Evolutionary conservation across 2,329 filamentous ascomycete genomes (phyloP), one percentile per base, ranked within the genome.

Genomic region (Echinosphaeria canescens): DNA sequence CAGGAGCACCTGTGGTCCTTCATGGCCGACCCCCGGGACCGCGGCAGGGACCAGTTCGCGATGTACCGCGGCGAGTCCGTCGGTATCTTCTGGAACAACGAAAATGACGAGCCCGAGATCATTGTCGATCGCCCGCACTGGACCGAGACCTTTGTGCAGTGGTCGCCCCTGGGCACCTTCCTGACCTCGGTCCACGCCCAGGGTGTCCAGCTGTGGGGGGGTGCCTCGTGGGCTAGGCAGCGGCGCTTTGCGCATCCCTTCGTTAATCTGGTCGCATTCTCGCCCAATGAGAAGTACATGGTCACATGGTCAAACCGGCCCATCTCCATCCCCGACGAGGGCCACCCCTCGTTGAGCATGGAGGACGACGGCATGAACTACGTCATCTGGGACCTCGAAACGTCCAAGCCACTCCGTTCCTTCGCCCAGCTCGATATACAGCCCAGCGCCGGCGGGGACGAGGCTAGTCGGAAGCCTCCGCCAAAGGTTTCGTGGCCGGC

Each of bases 281-380:
- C 88, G 4, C 88, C 85, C 13, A 61, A 60, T 46, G 88, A 98
- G 54, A 82, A 75, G 44, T 98, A 92, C 53, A 50, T 98, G 29
- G 84, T 85, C 30, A 95, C 88, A 29, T 98, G 88, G 88, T 95
- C 88, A 27, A 81, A 85, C 52, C 69, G 81, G 27, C 82, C 88
- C 14, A 91, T 98, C 43, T 70, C 76, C 33, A 81, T 98, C 30
- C 79, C 88, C 31, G 88, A 95, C 39, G 72, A 73, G 36, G 76
- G 78, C 36, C 76, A 91, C 48, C 75, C 78, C 3, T 59, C 75
- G n/a, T 62, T 93, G 27, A 73, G 79, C 4, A 59, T 82, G 32
- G 88, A 95, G 42, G 88, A 98, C 43, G 85, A 98, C 41, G 88
- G 88, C 50, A 95, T 95, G 63, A 93, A 95, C 63, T 95, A 95